Evolutionary conservation across 352 stramenopile genomes (phyloP).

Genomic region (Globisporangium yorkense): DNA sequence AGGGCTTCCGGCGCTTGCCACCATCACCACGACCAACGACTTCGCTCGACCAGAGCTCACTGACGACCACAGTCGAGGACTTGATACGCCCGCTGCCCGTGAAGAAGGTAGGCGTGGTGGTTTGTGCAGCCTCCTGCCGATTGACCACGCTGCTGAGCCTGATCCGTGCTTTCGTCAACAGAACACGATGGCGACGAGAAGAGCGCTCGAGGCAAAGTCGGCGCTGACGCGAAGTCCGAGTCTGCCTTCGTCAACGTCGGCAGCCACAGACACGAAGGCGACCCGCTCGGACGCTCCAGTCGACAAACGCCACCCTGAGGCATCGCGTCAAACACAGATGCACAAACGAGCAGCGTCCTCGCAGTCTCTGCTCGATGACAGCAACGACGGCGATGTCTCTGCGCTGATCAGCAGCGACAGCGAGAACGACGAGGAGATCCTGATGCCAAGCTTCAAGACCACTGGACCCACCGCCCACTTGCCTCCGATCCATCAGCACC

Average conservation of each 20-base stretch:
- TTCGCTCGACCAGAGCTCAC: not conserved
- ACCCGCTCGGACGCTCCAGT: not conserved
- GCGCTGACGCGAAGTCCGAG: conserved; percentile 20
- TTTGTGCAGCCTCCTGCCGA: too few species aligned
- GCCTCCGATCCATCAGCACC: conserved; percentile 10
- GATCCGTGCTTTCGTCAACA: not conserved
- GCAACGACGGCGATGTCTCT: conserved; percentile 58
- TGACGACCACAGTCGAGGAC: conserved; percentile 17
- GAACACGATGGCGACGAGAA: conserved; percentile 2
- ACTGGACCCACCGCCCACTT: not conserved
- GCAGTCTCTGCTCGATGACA: conserved; percentile 5
- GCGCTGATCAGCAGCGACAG: conserved; percentile 77
- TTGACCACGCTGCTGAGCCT: not conserved
- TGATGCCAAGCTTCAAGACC: conserved; percentile 54
- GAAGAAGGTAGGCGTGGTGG: conserved; percentile 17
- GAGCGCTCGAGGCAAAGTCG: conserved; percentile 18
- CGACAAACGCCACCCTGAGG: not conserved
- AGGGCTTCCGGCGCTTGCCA: not conserved
- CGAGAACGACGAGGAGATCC: conserved; percentile 62
- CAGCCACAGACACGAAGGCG: not conserved
- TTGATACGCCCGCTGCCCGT: conserved; percentile 26
- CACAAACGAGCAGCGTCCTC: conserved; percentile 1
- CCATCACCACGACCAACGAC: conserved; percentile 7
- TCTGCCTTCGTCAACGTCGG: conserved; percentile 5
- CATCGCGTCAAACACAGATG: not conserved